These are phyloP conservation scores for Cercospora beticola DNA, from an alignment of 2,329 filamentous ascomycete species.

Conservation along the genomic window DNA sequence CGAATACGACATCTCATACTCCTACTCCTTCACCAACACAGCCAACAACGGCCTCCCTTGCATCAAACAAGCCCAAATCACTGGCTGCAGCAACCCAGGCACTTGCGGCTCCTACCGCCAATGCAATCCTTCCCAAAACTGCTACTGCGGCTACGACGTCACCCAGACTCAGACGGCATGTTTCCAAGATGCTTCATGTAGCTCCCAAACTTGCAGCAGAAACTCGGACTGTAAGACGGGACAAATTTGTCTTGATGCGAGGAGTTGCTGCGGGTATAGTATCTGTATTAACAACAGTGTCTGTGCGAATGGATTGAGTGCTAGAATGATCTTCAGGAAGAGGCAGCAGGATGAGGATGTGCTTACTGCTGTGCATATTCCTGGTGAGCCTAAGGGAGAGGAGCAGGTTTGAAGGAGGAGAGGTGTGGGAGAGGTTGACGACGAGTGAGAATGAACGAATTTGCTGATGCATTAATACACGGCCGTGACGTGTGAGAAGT, in stretches of 20 bases:
- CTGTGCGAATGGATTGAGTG: constrained; percentile 12
- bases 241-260: constrained; percentile 7
- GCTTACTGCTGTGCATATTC: constrained; percentile 12
- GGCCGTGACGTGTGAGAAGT: not conserved
- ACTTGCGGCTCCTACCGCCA: not conserved
- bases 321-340: constrained; percentile 16
- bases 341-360: constrained; percentile 5
- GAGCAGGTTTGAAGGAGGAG: too few relatives aligned
- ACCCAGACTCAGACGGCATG: not conserved
- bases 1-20: constrained; percentile 10
- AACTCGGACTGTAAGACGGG: constrained; percentile 11
- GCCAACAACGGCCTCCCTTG: constrained; percentile 11
- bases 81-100: constrained; percentile 4
- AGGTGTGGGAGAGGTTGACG: not conserved
- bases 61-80: not conserved
- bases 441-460: not conserved
- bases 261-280: constrained; percentile 13
- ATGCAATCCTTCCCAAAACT: constrained; percentile 9
- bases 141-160: constrained; percentile 10
- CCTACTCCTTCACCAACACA: constrained; percentile 12
- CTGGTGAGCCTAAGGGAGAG: not conserved
- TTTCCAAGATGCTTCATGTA: constrained; percentile 5
- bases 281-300: constrained; percentile 12
- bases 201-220: not conserved
- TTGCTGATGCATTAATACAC: not conserved